phyloP scores from a whole-genome alignment of 495 filamentous ascomycete genomes.

The Xylaria venustula region DNA sequence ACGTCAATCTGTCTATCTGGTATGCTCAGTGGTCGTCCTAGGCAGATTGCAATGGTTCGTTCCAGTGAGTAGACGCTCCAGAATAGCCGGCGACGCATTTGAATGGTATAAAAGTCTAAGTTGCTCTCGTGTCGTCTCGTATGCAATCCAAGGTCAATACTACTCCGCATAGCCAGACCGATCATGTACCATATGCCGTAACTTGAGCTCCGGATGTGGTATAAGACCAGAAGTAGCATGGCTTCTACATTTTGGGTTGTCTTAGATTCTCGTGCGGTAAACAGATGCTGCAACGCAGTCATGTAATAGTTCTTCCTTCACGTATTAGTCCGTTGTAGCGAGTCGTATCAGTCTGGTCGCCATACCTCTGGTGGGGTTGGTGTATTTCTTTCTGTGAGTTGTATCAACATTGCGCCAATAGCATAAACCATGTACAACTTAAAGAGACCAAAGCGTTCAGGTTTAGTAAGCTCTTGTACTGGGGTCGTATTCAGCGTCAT shows the following conservation, averaged over 20 bases:
- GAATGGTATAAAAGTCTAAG: conserved; percentile 46
- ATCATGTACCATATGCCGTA: conserved; percentile 60
- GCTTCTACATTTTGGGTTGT: conserved; percentile 55
- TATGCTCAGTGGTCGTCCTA: conserved; percentile 52
- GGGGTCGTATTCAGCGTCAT: conserved; percentile 42
- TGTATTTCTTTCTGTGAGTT: conserved; percentile 47
- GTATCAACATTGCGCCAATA: conserved; percentile 51
- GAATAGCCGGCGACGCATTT: conserved; percentile 51
- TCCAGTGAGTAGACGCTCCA: conserved; percentile 57
- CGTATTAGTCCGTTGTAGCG: background rate
- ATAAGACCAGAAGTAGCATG: conserved; percentile 55
- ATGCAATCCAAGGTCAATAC: conserved; percentile 54
- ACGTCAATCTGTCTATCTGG: conserved; percentile 54
- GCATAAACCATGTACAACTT: conserved; percentile 54
- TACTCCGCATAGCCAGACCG: conserved; percentile 54
- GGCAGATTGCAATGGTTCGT: conserved; percentile 49
- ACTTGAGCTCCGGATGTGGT: conserved; percentile 52
- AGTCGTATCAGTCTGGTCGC: background rate
- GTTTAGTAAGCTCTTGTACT: conserved; percentile 17
- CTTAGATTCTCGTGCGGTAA: conserved; percentile 49
- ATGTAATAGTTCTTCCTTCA: conserved; percentile 41
- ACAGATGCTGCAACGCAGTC: conserved; percentile 49
- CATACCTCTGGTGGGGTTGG: conserved; percentile 41
- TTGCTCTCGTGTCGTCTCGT: conserved; percentile 48
- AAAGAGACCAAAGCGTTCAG: conserved; percentile 50